Conservation (phyloP, 805 yeast species). For the Yarrowia sp. region DNA sequence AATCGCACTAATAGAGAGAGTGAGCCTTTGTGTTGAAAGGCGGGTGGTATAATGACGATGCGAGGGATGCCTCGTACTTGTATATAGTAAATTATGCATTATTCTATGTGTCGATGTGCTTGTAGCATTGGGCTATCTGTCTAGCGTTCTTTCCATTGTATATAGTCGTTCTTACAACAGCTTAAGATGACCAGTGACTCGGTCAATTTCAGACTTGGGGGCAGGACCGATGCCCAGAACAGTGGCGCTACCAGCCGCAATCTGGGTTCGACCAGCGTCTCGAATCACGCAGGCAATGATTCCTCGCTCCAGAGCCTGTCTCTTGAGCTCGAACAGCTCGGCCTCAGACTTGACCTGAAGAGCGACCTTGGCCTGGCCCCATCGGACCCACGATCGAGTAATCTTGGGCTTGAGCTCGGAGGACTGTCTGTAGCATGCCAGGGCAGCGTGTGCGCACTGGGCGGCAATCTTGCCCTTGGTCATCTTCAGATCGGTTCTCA, state of each 20-base stretch:
- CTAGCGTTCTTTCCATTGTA: too few species aligned
- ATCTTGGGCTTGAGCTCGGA: constrained; percentile 65
- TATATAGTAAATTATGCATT: constrained; percentile 16
- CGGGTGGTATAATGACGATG: too few species aligned
- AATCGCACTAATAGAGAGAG: background rate
- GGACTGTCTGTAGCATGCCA: constrained; percentile 75
- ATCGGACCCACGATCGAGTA: constrained; percentile 75
- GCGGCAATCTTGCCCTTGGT: constrained; percentile 96
- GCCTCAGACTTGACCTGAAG: constrained; percentile 68
- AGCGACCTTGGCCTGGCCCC: constrained; percentile 95
- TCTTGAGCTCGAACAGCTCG: constrained; percentile 76
- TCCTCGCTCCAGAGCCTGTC: constrained; percentile 79
- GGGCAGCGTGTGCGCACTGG: constrained; percentile 97
- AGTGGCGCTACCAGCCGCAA: constrained; percentile 95
- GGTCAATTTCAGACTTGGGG: constrained; percentile 76
- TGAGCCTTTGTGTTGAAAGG: constrained; percentile 1
- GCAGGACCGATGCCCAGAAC: constrained; percentile 98
- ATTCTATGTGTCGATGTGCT: background rate
- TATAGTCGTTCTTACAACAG: constrained; percentile 57
- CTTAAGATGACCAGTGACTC: constrained; percentile 79
- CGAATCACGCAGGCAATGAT: constrained; percentile 82
- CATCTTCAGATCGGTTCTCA: constrained; percentile 90
- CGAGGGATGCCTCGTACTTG: background rate
- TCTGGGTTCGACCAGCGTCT: constrained; percentile 97
- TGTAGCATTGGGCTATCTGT: background rate